These are phyloP conservation scores for Paraconiothyrium brasiliense DNA, from an alignment of 2,329 filamentous ascomycete species.

Conservation along the genomic window DNA sequence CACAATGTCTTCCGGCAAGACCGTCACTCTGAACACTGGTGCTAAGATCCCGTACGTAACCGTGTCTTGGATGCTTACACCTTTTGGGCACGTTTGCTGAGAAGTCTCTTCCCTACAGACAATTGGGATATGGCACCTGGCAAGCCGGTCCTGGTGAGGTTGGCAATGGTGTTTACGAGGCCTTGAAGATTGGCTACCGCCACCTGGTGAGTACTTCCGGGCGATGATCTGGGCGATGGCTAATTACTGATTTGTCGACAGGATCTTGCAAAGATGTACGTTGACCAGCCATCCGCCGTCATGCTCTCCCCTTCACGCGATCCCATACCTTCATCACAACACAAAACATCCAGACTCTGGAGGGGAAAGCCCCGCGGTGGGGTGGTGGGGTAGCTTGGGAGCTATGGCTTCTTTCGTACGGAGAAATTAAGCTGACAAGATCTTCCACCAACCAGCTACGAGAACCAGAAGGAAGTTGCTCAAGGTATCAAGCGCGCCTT, in stretches of 20 bases:
- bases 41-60: constrained; percentile 62
- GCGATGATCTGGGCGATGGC: not conserved
- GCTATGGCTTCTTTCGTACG: constrained; percentile 27
- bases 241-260: constrained; percentile 42
- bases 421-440: constrained; percentile 30
- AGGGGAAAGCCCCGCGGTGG: constrained; percentile 29
- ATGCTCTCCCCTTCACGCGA: not conserved
- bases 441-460: constrained; percentile 43
- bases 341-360: constrained; percentile 9
- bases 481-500: constrained; percentile 42
- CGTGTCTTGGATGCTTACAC: not conserved
- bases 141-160: constrained; percentile 46
- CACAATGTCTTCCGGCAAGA: constrained; percentile 49
- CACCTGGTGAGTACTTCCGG: constrained; percentile 37
- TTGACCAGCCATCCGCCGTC: constrained; percentile 17
- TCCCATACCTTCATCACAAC: constrained; percentile 5
- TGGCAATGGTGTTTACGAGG: constrained; percentile 54
- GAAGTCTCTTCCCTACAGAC: constrained; percentile 62
- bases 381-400: constrained; percentile 22
- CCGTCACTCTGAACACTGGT: constrained; percentile 42
- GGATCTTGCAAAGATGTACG: constrained; percentile 46
- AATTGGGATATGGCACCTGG: constrained; percentile 50
- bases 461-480: constrained; percentile 45
- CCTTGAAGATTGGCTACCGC: constrained; percentile 45
- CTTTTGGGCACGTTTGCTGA: constrained; percentile 14